Conservation (phyloP, 1,284 basidiomycete genomes). For the Cutaneotrichosporon sp. region DNA sequence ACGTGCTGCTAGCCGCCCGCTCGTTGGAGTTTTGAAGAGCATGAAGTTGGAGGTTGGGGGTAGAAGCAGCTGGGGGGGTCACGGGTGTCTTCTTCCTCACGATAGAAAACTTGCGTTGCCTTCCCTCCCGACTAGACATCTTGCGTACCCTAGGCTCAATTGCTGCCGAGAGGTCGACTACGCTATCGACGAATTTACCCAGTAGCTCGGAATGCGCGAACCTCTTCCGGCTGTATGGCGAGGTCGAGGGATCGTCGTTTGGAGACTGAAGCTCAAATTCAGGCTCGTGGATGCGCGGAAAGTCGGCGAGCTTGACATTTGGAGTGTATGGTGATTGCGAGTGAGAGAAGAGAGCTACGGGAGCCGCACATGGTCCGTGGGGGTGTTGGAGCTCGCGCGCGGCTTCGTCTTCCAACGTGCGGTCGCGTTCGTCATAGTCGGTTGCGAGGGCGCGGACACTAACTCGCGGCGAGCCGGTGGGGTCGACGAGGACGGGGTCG, state of each 20-base stretch:
- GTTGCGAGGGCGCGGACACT: not conserved
- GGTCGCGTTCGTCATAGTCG: conserved; percentile 2
- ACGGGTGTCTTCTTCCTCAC: not conserved
- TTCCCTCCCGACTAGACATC: too few relatives aligned
- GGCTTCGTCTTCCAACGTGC: not conserved
- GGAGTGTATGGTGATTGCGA: not conserved
- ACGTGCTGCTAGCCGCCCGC: not conserved
- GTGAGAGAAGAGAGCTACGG: not conserved
- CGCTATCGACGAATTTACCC: not conserved
- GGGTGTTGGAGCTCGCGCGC: not conserved
- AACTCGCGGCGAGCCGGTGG: not conserved
- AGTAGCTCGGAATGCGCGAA: not conserved
- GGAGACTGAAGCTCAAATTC: too few relatives aligned
- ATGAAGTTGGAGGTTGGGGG: not conserved
- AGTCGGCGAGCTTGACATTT: not conserved
- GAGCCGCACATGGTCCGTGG: not conserved
- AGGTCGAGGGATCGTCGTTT: not conserved
- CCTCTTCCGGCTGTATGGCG: not conserved
- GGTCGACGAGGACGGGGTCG: not conserved
- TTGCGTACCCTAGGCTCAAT: not conserved
- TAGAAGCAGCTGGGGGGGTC: not conserved
- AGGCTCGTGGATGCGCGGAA: not conserved
- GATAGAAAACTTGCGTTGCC: not conserved
- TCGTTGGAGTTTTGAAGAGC: not conserved
- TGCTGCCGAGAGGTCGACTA: not conserved